A percentile compares a stretch with the other conserved stretches of the same genome.
phyloP scores from a whole-genome alignment of 139 green algal genomes.

The Yamagishiella unicocca region DNA sequence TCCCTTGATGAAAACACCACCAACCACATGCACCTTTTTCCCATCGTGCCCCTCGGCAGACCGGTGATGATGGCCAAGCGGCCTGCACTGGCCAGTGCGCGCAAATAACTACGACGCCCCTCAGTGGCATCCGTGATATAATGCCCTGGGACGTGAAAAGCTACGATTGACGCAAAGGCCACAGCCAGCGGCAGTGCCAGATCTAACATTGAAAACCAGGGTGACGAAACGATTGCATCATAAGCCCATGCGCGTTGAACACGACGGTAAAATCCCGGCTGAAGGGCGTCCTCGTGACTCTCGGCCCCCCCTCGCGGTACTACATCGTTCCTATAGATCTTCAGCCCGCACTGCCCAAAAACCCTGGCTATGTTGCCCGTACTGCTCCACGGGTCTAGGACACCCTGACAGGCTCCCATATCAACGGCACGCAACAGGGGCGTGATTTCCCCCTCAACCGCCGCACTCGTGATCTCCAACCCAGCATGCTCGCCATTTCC shows the following conservation, averaged over 20 bases:
- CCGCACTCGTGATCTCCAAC: neutral
- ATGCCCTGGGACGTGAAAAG: neutral
- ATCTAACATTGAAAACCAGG: neutral
- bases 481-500: too few relatives aligned
- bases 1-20: neutral
- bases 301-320: neutral
- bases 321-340: neutral
- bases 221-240: neutral
- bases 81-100: neutral
- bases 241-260: neutral
- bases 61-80: neutral
- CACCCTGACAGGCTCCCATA: neutral
- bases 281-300: neutral
- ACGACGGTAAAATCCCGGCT: neutral
- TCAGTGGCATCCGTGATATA: neutral
- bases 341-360: neutral
- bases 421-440: neutral
- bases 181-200: neutral
- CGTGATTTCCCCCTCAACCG: neutral
- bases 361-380: neutral
- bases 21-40: neutral
- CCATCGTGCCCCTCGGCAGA: neutral
- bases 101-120: neutral
- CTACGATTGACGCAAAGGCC: neutral
- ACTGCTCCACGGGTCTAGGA: slow-evolving; percentile 1